A percentile compares a stretch with the other conserved stretches of the same genome.
These are phyloP conservation scores for Arabis alpina DNA, from an alignment of 345 rosid genomes.

Conservation along the genomic window DNA sequence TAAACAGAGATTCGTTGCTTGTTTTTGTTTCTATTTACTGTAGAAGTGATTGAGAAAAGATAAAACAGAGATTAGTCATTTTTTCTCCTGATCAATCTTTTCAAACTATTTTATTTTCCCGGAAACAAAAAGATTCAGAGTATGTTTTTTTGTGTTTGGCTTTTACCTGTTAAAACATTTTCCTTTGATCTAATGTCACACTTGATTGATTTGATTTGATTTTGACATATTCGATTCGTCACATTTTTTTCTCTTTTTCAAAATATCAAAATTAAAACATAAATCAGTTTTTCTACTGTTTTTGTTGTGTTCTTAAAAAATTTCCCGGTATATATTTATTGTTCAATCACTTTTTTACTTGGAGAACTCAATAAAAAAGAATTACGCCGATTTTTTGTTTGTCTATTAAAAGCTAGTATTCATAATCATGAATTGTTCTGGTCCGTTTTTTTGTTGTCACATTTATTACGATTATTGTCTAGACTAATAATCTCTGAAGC, in stretches of 20 bases:
- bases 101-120: conserved; percentile 26
- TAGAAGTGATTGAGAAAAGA: conserved; percentile 28
- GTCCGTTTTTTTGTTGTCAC: background rate
- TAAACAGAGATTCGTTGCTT: conserved; percentile 23
- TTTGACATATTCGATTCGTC: conserved; percentile 40
- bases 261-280: conserved; percentile 3
- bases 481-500: conserved; percentile 28
- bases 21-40: conserved; percentile 12
- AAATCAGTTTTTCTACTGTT: background rate
- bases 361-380: too few species aligned
- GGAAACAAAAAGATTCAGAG: conserved; percentile 12
- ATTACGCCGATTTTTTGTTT: conserved; percentile 25
- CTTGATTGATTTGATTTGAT: conserved; percentile 46
- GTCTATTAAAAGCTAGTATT: conserved; percentile 7
- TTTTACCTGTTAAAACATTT: conserved; percentile 15
- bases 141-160: background rate
- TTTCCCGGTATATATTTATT: conserved; percentile 34
- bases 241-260: background rate
- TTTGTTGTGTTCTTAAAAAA: background rate
- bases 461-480: conserved; percentile 28
- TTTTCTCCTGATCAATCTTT: conserved; percentile 35
- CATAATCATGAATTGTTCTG: conserved; percentile 10
- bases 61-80: conserved; percentile 23
- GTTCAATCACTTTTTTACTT: conserved; percentile 11
- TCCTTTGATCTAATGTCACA: conserved; percentile 13